phyloP scores from a whole-genome alignment of 768 basidiomycete species.

The Amylocystis lapponica region DNA sequence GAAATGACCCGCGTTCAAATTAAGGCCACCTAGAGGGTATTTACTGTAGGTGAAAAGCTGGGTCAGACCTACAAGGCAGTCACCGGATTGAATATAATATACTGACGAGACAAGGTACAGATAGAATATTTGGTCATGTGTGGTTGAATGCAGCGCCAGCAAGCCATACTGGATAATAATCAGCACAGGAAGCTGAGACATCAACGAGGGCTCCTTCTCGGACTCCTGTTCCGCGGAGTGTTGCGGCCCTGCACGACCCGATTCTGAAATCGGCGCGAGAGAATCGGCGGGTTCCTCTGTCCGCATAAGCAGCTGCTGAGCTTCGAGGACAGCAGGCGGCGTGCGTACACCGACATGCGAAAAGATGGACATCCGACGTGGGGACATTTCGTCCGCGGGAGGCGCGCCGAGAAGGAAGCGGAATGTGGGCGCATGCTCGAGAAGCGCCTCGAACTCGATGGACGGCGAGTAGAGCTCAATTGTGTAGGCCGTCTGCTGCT shows the following conservation, averaged over 20 bases:
- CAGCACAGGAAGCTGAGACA: slow-evolving; percentile 71
- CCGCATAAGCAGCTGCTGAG: slow-evolving; percentile 52
- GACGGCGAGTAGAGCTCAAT: slow-evolving; percentile 28
- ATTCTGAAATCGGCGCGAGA: slow-evolving; percentile 51
- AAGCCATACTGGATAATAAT: slow-evolving; percentile 90
- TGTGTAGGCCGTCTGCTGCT: slow-evolving; percentile 14
- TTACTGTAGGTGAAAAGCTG: slow-evolving; percentile 40
- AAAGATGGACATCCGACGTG: slow-evolving; percentile 53
- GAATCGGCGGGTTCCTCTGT: slow-evolving; percentile 34
- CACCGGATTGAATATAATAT: too few species aligned
- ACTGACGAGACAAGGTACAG: slow-evolving; percentile 87
- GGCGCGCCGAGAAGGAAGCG: slow-evolving; percentile 7
- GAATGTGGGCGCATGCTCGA: slow-evolving; percentile 18
- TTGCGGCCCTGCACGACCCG: slow-evolving; percentile 28
- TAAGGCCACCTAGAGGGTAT: slow-evolving; percentile 83
- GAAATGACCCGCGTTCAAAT: slow-evolving; percentile 87
- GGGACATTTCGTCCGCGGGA: slow-evolving; percentile 12
- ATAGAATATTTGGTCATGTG: slow-evolving; percentile 88
- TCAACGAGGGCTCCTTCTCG: slow-evolving; percentile 59
- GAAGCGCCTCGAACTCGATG: slow-evolving; percentile 27
- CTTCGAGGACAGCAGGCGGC: slow-evolving; percentile 71
- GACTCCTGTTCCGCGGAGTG: slow-evolving; percentile 29
- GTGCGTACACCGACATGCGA: slow-evolving; percentile 76
- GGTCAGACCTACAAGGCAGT: too few species aligned
- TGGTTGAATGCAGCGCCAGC: slow-evolving; percentile 82